Percentiles rank a stretch among this genome's conserved stretches.
Conservation (phyloP, 164 flowering plant genomes). For the Magnolia sinica region DNA sequence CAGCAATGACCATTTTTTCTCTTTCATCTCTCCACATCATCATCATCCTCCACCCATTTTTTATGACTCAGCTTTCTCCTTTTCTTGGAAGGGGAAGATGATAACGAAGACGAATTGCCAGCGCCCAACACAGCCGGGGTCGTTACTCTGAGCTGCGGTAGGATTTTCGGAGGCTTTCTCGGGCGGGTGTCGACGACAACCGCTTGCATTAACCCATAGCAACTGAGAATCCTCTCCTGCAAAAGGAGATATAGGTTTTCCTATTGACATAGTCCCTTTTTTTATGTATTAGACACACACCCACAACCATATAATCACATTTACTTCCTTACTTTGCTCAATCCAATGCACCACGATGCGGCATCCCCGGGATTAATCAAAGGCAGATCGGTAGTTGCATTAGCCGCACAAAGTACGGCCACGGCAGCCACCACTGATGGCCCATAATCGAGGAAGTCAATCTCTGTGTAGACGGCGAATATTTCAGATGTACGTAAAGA, state of each 20-base stretch:
- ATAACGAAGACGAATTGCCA: slow-evolving; percentile 46
- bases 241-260: slow-evolving; percentile 13
- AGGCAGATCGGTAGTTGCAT: slow-evolving; percentile 56
- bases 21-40: slow-evolving; percentile 15
- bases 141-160: slow-evolving; percentile 54
- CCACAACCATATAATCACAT: slow-evolving; percentile 2
- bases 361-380: slow-evolving; percentile 52
- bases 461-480: slow-evolving; percentile 38
- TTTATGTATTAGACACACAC: slow-evolving; percentile 4
- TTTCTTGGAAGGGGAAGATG: slow-evolving; percentile 39
- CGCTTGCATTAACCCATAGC: slow-evolving; percentile 59
- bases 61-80: slow-evolving; percentile 63
- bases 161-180: slow-evolving; percentile 39
- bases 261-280: slow-evolving; percentile 17
- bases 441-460: slow-evolving; percentile 60
- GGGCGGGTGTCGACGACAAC: slow-evolving; percentile 24
- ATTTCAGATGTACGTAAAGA: slow-evolving; percentile 5
- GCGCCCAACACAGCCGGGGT: slow-evolving; percentile 32
- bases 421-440: slow-evolving; percentile 91
- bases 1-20: slow-evolving; percentile 19
- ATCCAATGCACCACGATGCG: slow-evolving; percentile 69
- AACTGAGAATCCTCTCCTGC: slow-evolving; percentile 72
- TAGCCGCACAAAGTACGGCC: slow-evolving; percentile 68
- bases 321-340: slow-evolving; percentile 60
- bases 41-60: slow-evolving; percentile 58